phyloP scores from a whole-genome alignment of 116 monocot species.

The Zostera marina region DNA sequence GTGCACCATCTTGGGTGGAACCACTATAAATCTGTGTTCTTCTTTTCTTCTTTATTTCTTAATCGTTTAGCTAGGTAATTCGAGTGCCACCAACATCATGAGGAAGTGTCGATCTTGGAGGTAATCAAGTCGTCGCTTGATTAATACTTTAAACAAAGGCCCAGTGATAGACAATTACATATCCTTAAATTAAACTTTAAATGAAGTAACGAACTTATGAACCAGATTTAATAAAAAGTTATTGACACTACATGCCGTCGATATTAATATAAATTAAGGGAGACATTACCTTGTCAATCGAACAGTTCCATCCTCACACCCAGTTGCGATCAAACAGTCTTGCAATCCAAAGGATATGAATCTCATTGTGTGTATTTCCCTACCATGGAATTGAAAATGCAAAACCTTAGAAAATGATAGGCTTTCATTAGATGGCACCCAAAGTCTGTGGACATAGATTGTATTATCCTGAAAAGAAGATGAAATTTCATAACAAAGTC shows the following conservation, averaged over 20 bases:
- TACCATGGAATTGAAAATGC: constrained; percentile 71
- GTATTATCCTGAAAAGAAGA: constrained; percentile 32
- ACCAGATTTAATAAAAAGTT: too few relatives aligned
- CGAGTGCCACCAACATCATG: too few relatives aligned
- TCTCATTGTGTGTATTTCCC: constrained; percentile 64
- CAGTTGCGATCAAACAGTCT: constrained; percentile 46
- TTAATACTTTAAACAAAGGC: too few relatives aligned
- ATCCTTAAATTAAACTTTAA: too few relatives aligned
- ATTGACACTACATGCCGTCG: background rate
- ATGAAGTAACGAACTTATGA: too few relatives aligned
- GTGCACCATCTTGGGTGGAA: too few relatives aligned
- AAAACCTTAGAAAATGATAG: constrained; percentile 20
- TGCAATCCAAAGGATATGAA: constrained; percentile 27
- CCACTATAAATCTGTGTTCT: too few relatives aligned
- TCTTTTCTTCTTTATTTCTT: too few relatives aligned
- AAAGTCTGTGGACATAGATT: constrained; percentile 47
- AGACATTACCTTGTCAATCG: constrained; percentile 43
- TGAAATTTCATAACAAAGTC: background rate
- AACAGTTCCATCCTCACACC: constrained; percentile 87
- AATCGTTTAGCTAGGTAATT: too few relatives aligned
- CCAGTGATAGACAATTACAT: too few relatives aligned
- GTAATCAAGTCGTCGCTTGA: too few relatives aligned
- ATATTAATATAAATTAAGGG: background rate
- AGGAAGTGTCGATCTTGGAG: too few relatives aligned
- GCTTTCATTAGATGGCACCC: constrained; percentile 19